A percentile compares a stretch with the other conserved stretches of the same genome.
These are phyloP conservation scores for Boletellus emodensis DNA, from an alignment of 768 basidiomycete species.

Conservation along the genomic window DNA sequence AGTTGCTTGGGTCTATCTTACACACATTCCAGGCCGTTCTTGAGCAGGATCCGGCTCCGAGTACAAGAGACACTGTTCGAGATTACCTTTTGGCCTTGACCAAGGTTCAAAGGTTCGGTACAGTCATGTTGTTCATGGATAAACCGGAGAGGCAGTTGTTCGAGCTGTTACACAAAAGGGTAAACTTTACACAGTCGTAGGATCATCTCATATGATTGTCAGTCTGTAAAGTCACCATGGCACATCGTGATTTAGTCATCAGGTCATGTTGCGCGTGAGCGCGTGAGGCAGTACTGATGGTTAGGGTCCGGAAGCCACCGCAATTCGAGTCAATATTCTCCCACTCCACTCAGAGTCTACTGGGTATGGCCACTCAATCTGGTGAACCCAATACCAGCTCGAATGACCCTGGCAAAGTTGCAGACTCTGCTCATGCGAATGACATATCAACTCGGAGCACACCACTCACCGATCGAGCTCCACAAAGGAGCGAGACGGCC, in stretches of 20 bases:
- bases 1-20: conserved; percentile 55
- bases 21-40: conserved; percentile 42
- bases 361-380: conserved; percentile 6
- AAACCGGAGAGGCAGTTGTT: conserved; percentile 48
- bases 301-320: too few relatives aligned
- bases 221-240: too few relatives aligned
- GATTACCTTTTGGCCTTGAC: conserved; percentile 53
- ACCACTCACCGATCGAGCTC: background rate
- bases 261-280: too few relatives aligned
- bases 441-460: too few relatives aligned
- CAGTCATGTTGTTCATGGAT: conserved; percentile 61
- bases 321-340: too few relatives aligned
- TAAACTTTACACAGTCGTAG: conserved; percentile 9
- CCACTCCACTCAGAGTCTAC: too few relatives aligned
- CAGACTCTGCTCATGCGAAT: too few relatives aligned
- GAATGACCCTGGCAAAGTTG: background rate
- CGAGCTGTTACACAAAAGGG: conserved; percentile 42
- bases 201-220: background rate
- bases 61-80: conserved; percentile 26
- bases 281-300: too few relatives aligned
- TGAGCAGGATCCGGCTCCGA: conserved; percentile 11
- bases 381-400: background rate
- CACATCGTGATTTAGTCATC: too few relatives aligned
- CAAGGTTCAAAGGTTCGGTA: conserved; percentile 57
- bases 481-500: background rate